phyloP scores from a whole-genome alignment of 1,284 basidiomycete species.

The Spongispora temasekensis region DNA sequence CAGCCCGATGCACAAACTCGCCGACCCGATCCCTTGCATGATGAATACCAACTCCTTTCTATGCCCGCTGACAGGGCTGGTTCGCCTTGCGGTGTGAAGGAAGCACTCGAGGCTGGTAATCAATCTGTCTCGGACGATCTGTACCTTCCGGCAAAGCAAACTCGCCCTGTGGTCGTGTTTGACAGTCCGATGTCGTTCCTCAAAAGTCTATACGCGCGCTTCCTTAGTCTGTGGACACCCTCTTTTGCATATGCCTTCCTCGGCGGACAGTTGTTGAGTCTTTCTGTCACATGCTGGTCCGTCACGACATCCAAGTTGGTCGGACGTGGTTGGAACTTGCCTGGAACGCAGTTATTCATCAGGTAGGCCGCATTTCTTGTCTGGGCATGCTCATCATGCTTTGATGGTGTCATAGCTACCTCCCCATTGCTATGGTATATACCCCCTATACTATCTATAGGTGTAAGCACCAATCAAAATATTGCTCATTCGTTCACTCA shows the following conservation, averaged over 20 bases:
- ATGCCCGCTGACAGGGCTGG: constrained; percentile 9
- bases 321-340: constrained; percentile 65
- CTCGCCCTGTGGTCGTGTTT: constrained; percentile 19
- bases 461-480: constrained; percentile 45
- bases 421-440: constrained; percentile 70
- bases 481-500: not conserved
- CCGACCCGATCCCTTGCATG: constrained; percentile 18
- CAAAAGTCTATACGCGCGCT: constrained; percentile 20
- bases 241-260: constrained; percentile 31
- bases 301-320: constrained; percentile 76
- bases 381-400: not conserved
- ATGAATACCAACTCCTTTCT: constrained; percentile 29
- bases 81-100: constrained; percentile 8
- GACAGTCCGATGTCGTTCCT: constrained; percentile 24
- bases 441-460: constrained; percentile 84
- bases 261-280: constrained; percentile 30
- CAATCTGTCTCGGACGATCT: not conserved
- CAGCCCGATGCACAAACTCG: constrained; percentile 14
- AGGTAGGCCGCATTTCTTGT: constrained; percentile 49
- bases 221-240: constrained; percentile 32
- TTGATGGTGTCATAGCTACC: constrained; percentile 55
- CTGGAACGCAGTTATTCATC: constrained; percentile 79
- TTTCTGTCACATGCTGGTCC: constrained; percentile 27
- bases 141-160: constrained; percentile 1
- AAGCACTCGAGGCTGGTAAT: constrained; percentile 8